Base-by-base conservation (phyloP, 148 eudicot genomes). In the Vaccinium corymbosum region DNA sequence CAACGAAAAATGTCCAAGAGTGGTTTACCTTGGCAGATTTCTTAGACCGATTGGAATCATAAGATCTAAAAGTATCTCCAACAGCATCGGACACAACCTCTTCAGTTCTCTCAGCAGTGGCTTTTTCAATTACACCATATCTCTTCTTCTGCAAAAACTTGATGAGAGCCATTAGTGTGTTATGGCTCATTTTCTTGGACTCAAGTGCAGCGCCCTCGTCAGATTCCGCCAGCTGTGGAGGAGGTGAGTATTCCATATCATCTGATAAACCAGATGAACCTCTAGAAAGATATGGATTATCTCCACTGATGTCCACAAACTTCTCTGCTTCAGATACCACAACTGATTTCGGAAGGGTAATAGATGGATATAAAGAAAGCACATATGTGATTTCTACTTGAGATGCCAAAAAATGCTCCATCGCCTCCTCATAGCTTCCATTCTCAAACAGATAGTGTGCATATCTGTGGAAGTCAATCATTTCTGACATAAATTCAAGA, bases 351-450 rank as follows among this genome's bases (percentile, higher is more conserved):
- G 99, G 99, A 86, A 95, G 90, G 76, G 88, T 49, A 70, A 97
- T 91, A 50, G 97, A 93, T 55, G 99, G 95, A 85, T 97, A 97
- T 81, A 97, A 86, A 66, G 98, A 90, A 85, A 97, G 98, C 84
- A 95, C 98, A 88, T 95, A 91, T 78, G 93, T 94, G 85, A 97
- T 93, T 86, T 97, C 96, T 25, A 93, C 98, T 92, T 95, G 98
- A 87, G 99, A 95, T 88, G 96, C 93, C 86, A 90, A 71, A 91
- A 97, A 95, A 84, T 97, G 99, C 85, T 97, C 98, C 95, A 95
- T 93, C 46, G 99, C 99, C 85, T 95, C 98, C 89, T 97, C 99
- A 81, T 97, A 95, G 88, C 89, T 93, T 86, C 94, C 99, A 87
- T 95, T 97, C 89, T 97, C 99, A 89, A 94, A 97, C 83, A 97